These are phyloP conservation scores for Moesziomyces sp. DNA, from an alignment of 1,284 basidiomycete species.

Conservation along the genomic window DNA sequence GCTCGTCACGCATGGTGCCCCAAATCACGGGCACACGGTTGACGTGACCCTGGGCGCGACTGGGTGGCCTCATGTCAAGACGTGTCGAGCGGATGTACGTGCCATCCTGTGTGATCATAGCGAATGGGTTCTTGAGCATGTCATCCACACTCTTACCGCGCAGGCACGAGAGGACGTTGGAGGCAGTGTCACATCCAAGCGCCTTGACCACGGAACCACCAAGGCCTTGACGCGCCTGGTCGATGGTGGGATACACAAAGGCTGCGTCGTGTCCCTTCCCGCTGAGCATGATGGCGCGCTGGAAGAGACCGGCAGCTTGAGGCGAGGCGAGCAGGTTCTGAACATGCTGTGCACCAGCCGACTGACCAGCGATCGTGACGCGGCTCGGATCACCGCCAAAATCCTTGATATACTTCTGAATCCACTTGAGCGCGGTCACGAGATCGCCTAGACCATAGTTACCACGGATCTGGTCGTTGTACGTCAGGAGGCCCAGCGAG, in stretches of 20 bases:
- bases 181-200: slow-evolving; percentile 31
- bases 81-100: slow-evolving; percentile 32
- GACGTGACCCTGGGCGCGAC: slow-evolving; percentile 23
- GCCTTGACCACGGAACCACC: slow-evolving; percentile 25
- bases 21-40: slow-evolving; percentile 51
- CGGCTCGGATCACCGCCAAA: slow-evolving; percentile 77
- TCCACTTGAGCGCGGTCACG: slow-evolving; percentile 69
- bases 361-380: slow-evolving; percentile 87
- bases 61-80: slow-evolving; percentile 37
- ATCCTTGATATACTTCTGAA: slow-evolving; percentile 72
- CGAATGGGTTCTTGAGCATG: slow-evolving; percentile 20
- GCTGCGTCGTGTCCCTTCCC: slow-evolving; percentile 27
- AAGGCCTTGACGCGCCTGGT: slow-evolving; percentile 13
- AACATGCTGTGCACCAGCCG: slow-evolving; percentile 75
- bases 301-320: slow-evolving; percentile 32
- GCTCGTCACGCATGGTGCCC: slow-evolving; percentile 54
- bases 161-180: slow-evolving; percentile 44
- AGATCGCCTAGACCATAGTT: slow-evolving; percentile 63
- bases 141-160: slow-evolving; percentile 22
- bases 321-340: slow-evolving; percentile 40
- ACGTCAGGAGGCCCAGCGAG: slow-evolving; percentile 42
- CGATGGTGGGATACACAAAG: slow-evolving; percentile 23
- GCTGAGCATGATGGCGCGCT: slow-evolving; percentile 36
- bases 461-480: slow-evolving; percentile 44
- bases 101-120: slow-evolving; percentile 32